phyloP scores from a whole-genome alignment of 345 rosid species.

The Ailanthus altissimus region DNA sequence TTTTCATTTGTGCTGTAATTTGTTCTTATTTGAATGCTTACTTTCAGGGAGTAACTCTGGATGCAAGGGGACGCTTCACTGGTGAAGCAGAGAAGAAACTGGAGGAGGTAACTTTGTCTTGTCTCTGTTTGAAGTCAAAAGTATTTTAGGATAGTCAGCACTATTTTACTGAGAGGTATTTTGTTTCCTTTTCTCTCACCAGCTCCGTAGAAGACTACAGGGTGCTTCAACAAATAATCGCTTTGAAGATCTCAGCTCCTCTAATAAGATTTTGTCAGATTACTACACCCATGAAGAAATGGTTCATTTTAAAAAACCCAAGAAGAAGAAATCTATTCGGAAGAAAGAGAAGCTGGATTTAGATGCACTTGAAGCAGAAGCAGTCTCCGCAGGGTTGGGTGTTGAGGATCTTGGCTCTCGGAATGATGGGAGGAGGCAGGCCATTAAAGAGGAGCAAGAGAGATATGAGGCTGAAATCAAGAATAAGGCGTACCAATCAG shows the following conservation, averaged over 20 bases:
- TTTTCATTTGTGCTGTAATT: slow-evolving; percentile 10
- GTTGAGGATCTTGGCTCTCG: slow-evolving; percentile 93
- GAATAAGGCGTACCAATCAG: slow-evolving; percentile 70
- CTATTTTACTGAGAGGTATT: not conserved
- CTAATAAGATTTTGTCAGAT: slow-evolving; percentile 72
- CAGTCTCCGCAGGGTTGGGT: slow-evolving; percentile 78
- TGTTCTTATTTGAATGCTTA: slow-evolving; percentile 6
- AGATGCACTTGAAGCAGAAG: slow-evolving; percentile 91
- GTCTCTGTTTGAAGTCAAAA: not conserved
- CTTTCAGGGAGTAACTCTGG: slow-evolving; percentile 77
- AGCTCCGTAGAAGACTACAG: slow-evolving; percentile 84
- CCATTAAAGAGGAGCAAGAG: slow-evolving; percentile 75
- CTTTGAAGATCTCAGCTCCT: slow-evolving; percentile 66
- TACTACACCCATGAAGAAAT: slow-evolving; percentile 88
- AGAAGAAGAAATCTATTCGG: slow-evolving; percentile 82
- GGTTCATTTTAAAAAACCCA: slow-evolving; percentile 84
- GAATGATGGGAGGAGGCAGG: slow-evolving; percentile 76
- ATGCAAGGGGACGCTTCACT: slow-evolving; percentile 75
- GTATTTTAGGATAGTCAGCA: not conserved
- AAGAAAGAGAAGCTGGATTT: slow-evolving; percentile 88
- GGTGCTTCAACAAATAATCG: slow-evolving; percentile 51
- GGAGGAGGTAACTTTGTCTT: slow-evolving; percentile 63
- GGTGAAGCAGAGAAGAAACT: slow-evolving; percentile 96
- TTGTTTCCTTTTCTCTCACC: slow-evolving; percentile 25
- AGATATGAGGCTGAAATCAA: slow-evolving; percentile 75